Base-by-base conservation (phyloP, 805 yeast species). In the Candida namnaoensis region DNA sequence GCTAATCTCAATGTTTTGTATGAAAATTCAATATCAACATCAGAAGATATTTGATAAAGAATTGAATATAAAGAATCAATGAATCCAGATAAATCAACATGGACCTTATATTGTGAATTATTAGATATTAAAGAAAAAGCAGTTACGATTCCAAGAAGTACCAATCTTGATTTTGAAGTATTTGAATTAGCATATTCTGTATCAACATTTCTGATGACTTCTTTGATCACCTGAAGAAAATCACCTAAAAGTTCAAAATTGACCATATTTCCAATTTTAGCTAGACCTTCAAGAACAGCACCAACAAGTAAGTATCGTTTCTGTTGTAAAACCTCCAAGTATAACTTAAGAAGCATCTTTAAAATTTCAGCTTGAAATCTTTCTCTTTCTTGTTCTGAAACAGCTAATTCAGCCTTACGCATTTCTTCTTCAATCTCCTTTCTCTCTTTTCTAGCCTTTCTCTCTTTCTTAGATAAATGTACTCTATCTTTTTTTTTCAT, bases 201-300 rank as follows among this genome's bases (percentile, higher is more conserved):
- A 48, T 63, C 64, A 40, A 54, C 57, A 42, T 74, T 85, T 11
- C 54, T 52, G 58, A 88, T 76, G 24, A 90, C 74, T 60, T 93
- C 98, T 50, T 90, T 72, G 60, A 93, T 71, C 7, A 90, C 96
- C 57, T 83, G 95, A 40, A 93, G 68, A 62, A 93, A 80, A 58
- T 93, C 99, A 25, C 98, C 98, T 50, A 93, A 72, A 37, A 93
- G 68, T 49, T 93, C 98, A 43, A 91, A 78, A 57, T 93, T 93
- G 24, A 95, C 88, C 80, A 90, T 80, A 53, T 83, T 93, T 3
- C 98, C 96, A 57, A 82, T 88, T 55, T 78, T 78, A 1, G 97
- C 85, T 43, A 93, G 65, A 4, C 98, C 98, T 64, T 93, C 98
- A 41, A 93, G 68, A 0, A 91, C 95, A 0, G 91, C 72, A 7